Evolutionary conservation across 306 rosid genomes (phyloP).

Genomic region (Dicorynia guianensis): DNA sequence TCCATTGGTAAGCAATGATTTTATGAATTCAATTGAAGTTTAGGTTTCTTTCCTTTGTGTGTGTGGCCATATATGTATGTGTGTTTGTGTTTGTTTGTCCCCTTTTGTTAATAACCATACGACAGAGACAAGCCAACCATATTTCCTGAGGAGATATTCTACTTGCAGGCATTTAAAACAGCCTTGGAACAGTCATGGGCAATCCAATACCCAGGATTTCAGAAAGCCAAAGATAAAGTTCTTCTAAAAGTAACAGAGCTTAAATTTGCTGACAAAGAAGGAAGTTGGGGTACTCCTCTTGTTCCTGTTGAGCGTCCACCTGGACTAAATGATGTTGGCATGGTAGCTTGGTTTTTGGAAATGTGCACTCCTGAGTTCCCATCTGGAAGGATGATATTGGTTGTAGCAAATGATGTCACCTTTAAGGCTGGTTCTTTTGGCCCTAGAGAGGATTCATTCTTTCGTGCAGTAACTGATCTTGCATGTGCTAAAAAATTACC

Average conservation of each 20-base stretch:
- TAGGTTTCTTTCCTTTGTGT: slow-evolving; percentile 14
- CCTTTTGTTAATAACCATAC: slow-evolving; percentile 20
- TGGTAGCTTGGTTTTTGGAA: slow-evolving; percentile 96
- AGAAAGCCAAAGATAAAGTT: slow-evolving; percentile 57
- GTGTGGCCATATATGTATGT: not conserved
- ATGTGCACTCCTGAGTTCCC: slow-evolving; percentile 96
- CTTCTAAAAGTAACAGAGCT: slow-evolving; percentile 81
- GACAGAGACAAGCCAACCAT: slow-evolving; percentile 29
- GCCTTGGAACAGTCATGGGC: slow-evolving; percentile 89
- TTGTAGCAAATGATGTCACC: slow-evolving; percentile 92
- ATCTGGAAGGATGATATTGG: slow-evolving; percentile 87
- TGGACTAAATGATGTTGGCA: slow-evolving; percentile 91
- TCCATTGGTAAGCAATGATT: slow-evolving; percentile 75
- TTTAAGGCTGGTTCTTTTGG: slow-evolving; percentile 98
- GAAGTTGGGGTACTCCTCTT: slow-evolving; percentile 87
- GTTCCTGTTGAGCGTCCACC: slow-evolving; percentile 69
- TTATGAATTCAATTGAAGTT: slow-evolving; percentile 15
- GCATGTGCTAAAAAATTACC: slow-evolving; percentile 87
- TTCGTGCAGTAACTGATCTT: slow-evolving; percentile 89
- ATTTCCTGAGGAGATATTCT: slow-evolving; percentile 41
- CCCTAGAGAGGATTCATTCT: slow-evolving; percentile 95
- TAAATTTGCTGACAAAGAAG: slow-evolving; percentile 74
- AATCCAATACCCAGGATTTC: slow-evolving; percentile 56
- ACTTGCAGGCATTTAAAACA: slow-evolving; percentile 81
- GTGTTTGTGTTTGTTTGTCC: not conserved